Evolutionary conservation across 2,329 filamentous ascomycete species (phyloP).

Genomic region (Penicillium polonicum): DNA sequence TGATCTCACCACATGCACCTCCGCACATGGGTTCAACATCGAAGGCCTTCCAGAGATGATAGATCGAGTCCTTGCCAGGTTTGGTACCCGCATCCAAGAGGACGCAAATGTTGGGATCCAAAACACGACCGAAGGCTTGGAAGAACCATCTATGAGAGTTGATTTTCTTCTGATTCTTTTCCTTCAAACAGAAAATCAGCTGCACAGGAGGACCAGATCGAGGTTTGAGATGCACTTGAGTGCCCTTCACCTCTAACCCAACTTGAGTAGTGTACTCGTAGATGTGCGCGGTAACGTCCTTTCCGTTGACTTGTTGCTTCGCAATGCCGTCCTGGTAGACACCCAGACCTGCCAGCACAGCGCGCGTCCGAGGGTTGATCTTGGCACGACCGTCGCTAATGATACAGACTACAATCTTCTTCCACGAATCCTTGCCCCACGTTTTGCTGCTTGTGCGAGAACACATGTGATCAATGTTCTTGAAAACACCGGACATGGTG

Average conservation of each 20-base stretch:
- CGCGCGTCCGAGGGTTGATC: conserved; percentile 89
- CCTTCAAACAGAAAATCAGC: conserved; percentile 96
- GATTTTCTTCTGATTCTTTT: conserved; percentile 99
- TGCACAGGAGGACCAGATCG: conserved; percentile 86
- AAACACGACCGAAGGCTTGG: conserved; percentile 85
- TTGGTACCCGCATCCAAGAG: conserved; percentile 94
- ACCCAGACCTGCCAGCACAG: conserved; percentile 86
- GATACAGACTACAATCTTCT: conserved; percentile 98
- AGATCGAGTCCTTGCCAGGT: conserved; percentile 90
- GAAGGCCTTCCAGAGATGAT: conserved; percentile 98
- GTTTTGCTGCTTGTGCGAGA: conserved; percentile 90
- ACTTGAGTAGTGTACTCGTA: conserved; percentile 69
- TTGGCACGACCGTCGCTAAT: conserved; percentile 96
- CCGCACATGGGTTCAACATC: conserved; percentile 97
- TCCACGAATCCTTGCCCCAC: conserved; percentile 98
- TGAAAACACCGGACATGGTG: conserved; percentile 95
- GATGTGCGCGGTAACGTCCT: conserved; percentile 95
- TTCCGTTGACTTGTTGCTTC: conserved; percentile 94
- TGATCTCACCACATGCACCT: conserved; percentile 97
- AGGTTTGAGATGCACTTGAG: conserved; percentile 77
- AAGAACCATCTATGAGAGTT: conserved; percentile 99
- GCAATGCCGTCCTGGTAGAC: conserved; percentile 98
- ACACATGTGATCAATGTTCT: conserved; percentile 99
- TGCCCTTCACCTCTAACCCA: conserved; percentile 84
- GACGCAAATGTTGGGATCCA: conserved; percentile 96